These are phyloP conservation scores for Clarireedia sp. DNA, from an alignment of 2,329 filamentous ascomycete genomes.

Conservation along the genomic window DNA sequence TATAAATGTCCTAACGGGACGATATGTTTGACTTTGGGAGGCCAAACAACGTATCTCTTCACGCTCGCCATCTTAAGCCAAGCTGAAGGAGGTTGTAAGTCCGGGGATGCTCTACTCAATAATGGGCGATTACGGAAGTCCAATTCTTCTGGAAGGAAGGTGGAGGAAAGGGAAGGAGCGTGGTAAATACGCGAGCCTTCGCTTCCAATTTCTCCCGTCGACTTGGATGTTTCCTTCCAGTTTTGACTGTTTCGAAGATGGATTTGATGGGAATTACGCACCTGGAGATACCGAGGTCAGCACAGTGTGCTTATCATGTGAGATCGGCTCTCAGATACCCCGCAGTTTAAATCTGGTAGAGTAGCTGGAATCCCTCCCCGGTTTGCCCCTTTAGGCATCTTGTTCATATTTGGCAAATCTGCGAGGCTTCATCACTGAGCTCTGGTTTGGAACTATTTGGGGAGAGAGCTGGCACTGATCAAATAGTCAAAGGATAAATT, in stretches of 20 bases:
- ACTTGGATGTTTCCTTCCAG: neutral
- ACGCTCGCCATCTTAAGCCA: neutral
- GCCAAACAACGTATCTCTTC: conserved; percentile 4
- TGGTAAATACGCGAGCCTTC: neutral
- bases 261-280: neutral
- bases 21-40: conserved; percentile 3
- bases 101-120: no score
- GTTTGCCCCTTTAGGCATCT: no score
- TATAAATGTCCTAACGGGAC: conserved; percentile 11
- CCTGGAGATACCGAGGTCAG: neutral
- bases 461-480: no score
- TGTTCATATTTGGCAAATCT: no score
- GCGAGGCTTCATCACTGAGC: no score
- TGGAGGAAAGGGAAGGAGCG: neutral
- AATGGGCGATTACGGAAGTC: no score
- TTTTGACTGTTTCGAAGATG: neutral
- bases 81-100: neutral
- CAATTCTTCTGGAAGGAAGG: neutral
- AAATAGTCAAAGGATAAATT: no score
- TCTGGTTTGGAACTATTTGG: no score
- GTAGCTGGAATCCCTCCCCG: no score
- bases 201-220: neutral
- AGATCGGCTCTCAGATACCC: neutral
- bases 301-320: neutral
- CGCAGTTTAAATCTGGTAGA: no score